These are phyloP conservation scores for Salinomyces thailandicus DNA, from an alignment of 2,329 filamentous ascomycete genomes.

Conservation along the genomic window DNA sequence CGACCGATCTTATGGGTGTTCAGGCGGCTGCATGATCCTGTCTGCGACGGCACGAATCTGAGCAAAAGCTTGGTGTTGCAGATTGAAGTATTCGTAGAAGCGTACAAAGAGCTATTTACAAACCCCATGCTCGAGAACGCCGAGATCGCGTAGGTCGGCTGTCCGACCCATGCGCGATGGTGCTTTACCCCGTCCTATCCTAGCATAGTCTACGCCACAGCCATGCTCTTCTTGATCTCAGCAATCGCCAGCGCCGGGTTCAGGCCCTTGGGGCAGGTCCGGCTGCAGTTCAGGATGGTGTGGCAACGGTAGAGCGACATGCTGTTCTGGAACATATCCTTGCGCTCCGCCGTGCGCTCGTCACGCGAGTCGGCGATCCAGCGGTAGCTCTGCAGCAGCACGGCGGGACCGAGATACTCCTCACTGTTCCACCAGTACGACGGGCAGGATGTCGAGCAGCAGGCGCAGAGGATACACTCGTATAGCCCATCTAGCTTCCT, in stretches of 20 bases:
- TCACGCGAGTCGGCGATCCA: constrained; percentile 95
- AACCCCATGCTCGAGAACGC: too few relatives aligned
- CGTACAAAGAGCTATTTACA: too few relatives aligned
- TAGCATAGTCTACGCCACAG: constrained; percentile 38
- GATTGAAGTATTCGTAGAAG: too few relatives aligned
- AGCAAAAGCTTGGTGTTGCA: too few relatives aligned
- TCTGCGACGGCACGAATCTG: too few relatives aligned
- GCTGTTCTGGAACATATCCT: constrained; percentile 88
- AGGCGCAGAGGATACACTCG: constrained; percentile 98
- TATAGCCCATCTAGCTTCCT: constrained; percentile 96
- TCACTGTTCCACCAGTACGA: constrained; percentile 99
- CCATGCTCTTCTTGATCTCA: constrained; percentile 97
- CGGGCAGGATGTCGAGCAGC: constrained; percentile 98
- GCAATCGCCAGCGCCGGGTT: constrained; percentile 94
- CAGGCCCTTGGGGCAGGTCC: constrained; percentile 94
- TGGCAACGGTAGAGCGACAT: constrained; percentile 99
- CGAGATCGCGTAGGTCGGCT: too few relatives aligned
- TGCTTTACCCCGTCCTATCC: background rate
- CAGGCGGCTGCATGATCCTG: too few relatives aligned
- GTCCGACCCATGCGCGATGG: too few relatives aligned
- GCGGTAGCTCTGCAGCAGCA: constrained; percentile 94
- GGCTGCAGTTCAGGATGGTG: constrained; percentile 97
- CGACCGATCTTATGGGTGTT: too few relatives aligned
- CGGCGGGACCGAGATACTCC: constrained; percentile 94
- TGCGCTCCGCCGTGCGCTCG: constrained; percentile 77